phyloP scores from a whole-genome alignment of 805 yeast genomes.

The Citeromyces nyonsensis region DNA sequence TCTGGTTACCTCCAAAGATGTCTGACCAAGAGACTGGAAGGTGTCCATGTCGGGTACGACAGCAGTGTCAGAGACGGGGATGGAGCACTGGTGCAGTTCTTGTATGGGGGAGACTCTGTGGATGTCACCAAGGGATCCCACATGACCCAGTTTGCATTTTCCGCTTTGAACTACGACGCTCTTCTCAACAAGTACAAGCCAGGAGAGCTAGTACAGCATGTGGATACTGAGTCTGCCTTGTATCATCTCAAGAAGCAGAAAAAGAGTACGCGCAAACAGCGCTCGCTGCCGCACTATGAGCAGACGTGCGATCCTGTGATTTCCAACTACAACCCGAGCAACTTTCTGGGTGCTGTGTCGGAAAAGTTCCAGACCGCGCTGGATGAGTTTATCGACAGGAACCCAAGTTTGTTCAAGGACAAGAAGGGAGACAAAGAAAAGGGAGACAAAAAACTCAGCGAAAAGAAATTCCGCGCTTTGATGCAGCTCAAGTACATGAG shows the following conservation, averaged over 20 bases:
- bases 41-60: slow-evolving; percentile 89
- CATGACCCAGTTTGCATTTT: slow-evolving; percentile 86
- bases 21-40: slow-evolving; percentile 94
- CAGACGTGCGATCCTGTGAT: slow-evolving; percentile 78
- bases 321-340: slow-evolving; percentile 75
- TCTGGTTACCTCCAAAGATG: slow-evolving; percentile 98
- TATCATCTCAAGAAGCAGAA: slow-evolving; percentile 69
- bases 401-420: slow-evolving; percentile 38
- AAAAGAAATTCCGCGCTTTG: slow-evolving; percentile 82
- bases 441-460: slow-evolving; percentile 36
- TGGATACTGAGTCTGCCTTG: slow-evolving; percentile 76
- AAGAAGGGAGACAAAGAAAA: slow-evolving; percentile 38
- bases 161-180: slow-evolving; percentile 81
- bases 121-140: slow-evolving; percentile 93
- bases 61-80: slow-evolving; percentile 92
- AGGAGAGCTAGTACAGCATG: slow-evolving; percentile 46
- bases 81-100: slow-evolving; percentile 84
- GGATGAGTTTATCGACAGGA: slow-evolving; percentile 48
- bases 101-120: slow-evolving; percentile 95
- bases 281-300: slow-evolving; percentile 41
- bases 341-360: slow-evolving; percentile 84
- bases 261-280: slow-evolving; percentile 56
- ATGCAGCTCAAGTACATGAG: slow-evolving; percentile 99
- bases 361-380: slow-evolving; percentile 75
- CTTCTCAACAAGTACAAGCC: slow-evolving; percentile 80